These are phyloP conservation scores for Skeletonema grethae DNA, from an alignment of 108 stramenopile species.

Conservation along the genomic window DNA sequence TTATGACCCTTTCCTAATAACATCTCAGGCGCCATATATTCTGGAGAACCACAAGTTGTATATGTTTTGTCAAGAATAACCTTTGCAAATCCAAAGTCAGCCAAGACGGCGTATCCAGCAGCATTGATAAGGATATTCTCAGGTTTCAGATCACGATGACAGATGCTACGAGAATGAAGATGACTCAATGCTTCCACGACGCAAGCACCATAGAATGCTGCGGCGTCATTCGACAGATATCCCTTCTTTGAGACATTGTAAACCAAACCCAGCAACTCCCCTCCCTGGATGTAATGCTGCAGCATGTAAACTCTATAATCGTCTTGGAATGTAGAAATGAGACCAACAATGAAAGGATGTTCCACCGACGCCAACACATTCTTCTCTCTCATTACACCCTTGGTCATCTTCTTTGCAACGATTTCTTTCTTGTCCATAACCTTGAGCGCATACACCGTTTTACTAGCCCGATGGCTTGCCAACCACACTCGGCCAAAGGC, in stretches of 20 bases:
- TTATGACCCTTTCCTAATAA: conserved; percentile 84
- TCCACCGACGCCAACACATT: conserved; percentile 48
- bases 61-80: conserved; percentile 71
- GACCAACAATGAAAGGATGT: conserved; percentile 77
- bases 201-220: conserved; percentile 70
- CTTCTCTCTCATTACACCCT: conserved; percentile 53
- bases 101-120: conserved; percentile 76
- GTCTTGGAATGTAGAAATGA: conserved; percentile 67
- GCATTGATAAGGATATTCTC: conserved; percentile 71
- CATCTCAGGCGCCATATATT: conserved; percentile 89
- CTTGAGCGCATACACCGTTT: conserved; percentile 58
- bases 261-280: conserved; percentile 76
- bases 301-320: conserved; percentile 74
- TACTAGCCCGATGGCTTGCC: conserved; percentile 35
- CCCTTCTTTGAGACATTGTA: conserved; percentile 63
- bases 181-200: conserved; percentile 47
- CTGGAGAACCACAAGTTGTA: conserved; percentile 80
- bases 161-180: conserved; percentile 54
- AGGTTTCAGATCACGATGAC: conserved; percentile 73
- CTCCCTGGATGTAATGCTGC: conserved; percentile 79
- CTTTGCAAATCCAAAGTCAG: conserved; percentile 91
- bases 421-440: conserved; percentile 73
- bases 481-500: conserved; percentile 93
- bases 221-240: conserved; percentile 54
- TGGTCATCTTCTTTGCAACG: conserved; percentile 50